Base-by-base conservation (phyloP, 192 early-diverging fungal species). In the Mortierella claussenii region DNA sequence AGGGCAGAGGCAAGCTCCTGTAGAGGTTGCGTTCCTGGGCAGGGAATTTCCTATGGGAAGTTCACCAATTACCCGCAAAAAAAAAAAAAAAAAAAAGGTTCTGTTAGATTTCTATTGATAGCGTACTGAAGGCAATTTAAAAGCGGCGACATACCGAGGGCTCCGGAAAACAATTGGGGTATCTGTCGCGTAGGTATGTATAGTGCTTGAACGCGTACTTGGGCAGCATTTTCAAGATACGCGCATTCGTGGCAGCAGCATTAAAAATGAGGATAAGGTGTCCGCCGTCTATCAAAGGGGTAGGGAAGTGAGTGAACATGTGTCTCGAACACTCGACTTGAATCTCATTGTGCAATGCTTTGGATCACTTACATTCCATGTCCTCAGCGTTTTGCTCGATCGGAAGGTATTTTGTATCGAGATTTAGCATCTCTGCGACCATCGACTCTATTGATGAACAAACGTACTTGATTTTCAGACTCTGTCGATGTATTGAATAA, bases 211-310 rank as follows among this genome's bases (percentile, higher is more conserved):
- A 93, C 2, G 90, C 74, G 74, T 90, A 95, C 37, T 89, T 82
- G 15, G 96, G 96, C 31, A 97, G 47, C 18, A 80, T 83, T 0
- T 55, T 28, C 8, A 93, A 67, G 4, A 88, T 83, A 11, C 55
- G 61, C 6, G 86, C 81, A 53, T 86, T 81, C 2, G 71, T 53
- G 5, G 67, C 57, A 12, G 80, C 85, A 11, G 92, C 90, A 69
- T 97, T 97, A 56, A 94, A 89, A 32, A 95, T 83, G 13, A 97
- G 66, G 28, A 96, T 88, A 0, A 95, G 66, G 64, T 91, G 79
- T 1, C 88, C 90, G 17, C 91, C 90, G 63, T 95, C 91, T 92
- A 79, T 2, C 30, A 33, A 59, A 59, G 46, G 42, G 28, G 21
- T 12, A 5, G 32, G 26, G n/a, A 24, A 56, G n/a, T 12, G n/a